Percentiles rank a stretch among this genome's conserved stretches.
phyloP scores from a whole-genome alignment of 108 stramenopile genomes.

The Cyclostephanos tholiformis region DNA sequence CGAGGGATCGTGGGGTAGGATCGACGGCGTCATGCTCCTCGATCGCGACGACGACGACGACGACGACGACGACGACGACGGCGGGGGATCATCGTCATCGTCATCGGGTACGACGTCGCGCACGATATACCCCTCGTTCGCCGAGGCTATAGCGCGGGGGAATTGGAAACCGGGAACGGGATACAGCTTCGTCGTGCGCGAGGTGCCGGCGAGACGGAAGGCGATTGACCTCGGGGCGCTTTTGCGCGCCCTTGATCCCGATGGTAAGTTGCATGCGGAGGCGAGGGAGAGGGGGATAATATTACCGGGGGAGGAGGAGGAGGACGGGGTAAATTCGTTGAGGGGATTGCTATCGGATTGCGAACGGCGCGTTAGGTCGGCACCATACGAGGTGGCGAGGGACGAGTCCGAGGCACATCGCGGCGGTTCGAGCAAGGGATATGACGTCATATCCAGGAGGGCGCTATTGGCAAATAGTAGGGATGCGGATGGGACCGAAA shows the following conservation, averaged over 20 bases:
- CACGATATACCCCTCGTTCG: conserved; percentile 54
- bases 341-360: conserved; percentile 61
- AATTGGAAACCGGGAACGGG: conserved; percentile 75
- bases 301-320: conserved; percentile 53
- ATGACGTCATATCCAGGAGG: conserved; percentile 66
- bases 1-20: conserved; percentile 76
- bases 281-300: conserved; percentile 54
- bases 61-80: conserved; percentile 19
- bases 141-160: conserved; percentile 60
- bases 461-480: conserved; percentile 43
- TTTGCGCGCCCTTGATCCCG: conserved; percentile 73
- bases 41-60: conserved; percentile 45
- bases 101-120: conserved; percentile 50
- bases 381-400: conserved; percentile 54
- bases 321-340: conserved; percentile 46
- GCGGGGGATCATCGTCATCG: conserved; percentile 63
- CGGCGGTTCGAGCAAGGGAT: conserved; percentile 65
- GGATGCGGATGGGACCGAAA: conserved; percentile 69
- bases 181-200: conserved; percentile 78
- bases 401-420: conserved; percentile 56
- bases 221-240: conserved; percentile 69
- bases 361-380: conserved; percentile 51
- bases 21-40: conserved; percentile 68
- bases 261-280: conserved; percentile 66
- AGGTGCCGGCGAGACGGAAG: conserved; percentile 69